Conservation (phyloP, 1,284 basidiomycete genomes). For the Rhodotorula mucilaginosa region DNA sequence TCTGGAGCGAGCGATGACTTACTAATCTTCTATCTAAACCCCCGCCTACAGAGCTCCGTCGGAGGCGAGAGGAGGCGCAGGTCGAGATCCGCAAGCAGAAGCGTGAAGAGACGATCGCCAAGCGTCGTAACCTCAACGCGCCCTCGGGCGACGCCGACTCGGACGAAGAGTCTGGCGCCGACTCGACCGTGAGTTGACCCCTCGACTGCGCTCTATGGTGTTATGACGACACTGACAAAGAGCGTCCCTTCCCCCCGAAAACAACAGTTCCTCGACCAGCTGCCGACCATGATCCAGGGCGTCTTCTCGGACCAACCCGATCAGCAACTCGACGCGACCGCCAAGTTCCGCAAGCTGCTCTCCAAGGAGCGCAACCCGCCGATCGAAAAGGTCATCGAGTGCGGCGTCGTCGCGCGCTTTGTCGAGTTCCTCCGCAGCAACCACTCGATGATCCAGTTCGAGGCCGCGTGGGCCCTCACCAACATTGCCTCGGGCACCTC, state of each 20-base stretch:
- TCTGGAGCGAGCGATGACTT: too few relatives aligned
- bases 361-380: conserved; percentile 99
- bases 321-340: conserved; percentile 87
- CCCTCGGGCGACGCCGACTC: conserved; percentile 57
- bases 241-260: too few relatives aligned
- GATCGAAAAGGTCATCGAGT: conserved; percentile 98
- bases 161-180: conserved; percentile 40
- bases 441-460: conserved; percentile 98
- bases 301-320: conserved; percentile 91
- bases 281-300: conserved; percentile 75
- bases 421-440: conserved; percentile 87
- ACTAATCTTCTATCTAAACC: neutral
- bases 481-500: conserved; percentile 96
- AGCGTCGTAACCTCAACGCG: conserved; percentile 86
- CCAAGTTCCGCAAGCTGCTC: conserved; percentile 93
- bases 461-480: conserved; percentile 98
- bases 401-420: conserved; percentile 94
- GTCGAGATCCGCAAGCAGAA: conserved; percentile 96
- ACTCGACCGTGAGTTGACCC: conserved; percentile 57
- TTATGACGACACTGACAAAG: too few relatives aligned
- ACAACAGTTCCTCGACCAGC: conserved; percentile 57
- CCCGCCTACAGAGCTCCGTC: conserved; percentile 64
- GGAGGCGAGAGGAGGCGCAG: conserved; percentile 92
- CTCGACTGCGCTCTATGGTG: neutral
- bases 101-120: conserved; percentile 93